These are phyloP conservation scores for Clohesyomyces aquaticus DNA, from an alignment of 495 filamentous ascomycete species.

Conservation along the genomic window DNA sequence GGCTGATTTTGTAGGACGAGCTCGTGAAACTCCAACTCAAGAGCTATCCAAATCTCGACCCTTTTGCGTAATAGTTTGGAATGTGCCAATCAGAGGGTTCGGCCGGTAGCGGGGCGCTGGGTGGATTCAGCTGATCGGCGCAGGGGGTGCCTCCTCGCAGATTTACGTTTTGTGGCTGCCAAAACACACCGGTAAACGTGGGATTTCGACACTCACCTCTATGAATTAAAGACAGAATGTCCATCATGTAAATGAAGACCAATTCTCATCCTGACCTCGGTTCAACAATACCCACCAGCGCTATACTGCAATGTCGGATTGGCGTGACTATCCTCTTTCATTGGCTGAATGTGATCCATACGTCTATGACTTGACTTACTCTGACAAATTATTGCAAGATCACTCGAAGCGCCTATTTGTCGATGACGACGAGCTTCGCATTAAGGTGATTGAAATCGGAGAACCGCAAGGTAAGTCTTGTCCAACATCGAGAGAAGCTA, in stretches of 20 bases:
- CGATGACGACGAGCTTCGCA: slow-evolving; percentile 13
- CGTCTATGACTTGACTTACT: slow-evolving; percentile 10
- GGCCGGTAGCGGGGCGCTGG: no score
- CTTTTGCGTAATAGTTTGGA: no score
- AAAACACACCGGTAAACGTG: no score
- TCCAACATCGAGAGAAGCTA: no score
- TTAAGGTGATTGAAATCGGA: slow-evolving; percentile 22
- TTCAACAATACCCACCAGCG: background rate
- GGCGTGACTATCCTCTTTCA: background rate
- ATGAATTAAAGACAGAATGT: no score
- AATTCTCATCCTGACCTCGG: background rate
- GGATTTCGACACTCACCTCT: no score
- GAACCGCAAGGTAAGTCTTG: slow-evolving; percentile 15
- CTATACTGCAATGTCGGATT: background rate
- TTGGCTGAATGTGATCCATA: slow-evolving; percentile 9
- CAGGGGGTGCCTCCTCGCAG: no score
- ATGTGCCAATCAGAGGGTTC: no score
- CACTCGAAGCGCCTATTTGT: slow-evolving; percentile 15
- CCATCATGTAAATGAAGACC: background rate
- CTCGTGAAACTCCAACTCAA: background rate
- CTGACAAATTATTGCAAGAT: background rate
- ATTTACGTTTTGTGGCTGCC: no score
- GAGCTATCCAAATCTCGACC: background rate
- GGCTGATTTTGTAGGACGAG: background rate
- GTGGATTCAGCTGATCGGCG: slow-evolving; percentile 1